Evolutionary conservation across 1,284 basidiomycete species (phyloP), one percentile per base, ranked within the genome.

Genomic region (Cerrena zonata): DNA sequence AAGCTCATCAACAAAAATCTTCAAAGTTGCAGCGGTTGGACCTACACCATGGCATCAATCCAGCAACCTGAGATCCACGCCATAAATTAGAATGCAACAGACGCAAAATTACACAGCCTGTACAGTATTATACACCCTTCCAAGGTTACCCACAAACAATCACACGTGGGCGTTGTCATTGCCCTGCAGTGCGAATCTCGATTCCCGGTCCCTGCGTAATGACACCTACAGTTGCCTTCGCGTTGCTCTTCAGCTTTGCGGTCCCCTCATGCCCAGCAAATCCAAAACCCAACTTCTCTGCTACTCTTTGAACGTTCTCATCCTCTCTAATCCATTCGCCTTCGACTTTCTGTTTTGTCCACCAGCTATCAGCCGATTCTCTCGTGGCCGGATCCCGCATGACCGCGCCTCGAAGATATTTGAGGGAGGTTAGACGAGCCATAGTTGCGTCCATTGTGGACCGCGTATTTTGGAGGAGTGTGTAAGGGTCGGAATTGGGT

Each of bases 371-470:
- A 0, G 76, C 72, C 23, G 71, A 71, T 11, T 65, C 67, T 13
- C 77, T 73, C 13, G 81, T 67, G 30, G 65, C 61, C 2, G 80
- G 78, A 12, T 72, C 62, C 34, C 85, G 77, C 69, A 80, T 71
- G 23, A 78, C 64, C 3, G 80, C 77, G 37, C 76, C 78, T 36
- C 71, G 73, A 2, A 76, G 69, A 55, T 79, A 78, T 56, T 77
- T 78, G 48, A 82, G 65, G 36, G 83, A 69, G 51, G 79, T 76
- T 10, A 81, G 61, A 1, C 73, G 73, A 23, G 48, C 48, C 13
- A 56, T 45, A 0, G 55, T 54, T 18, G 57, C 48, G 40, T 58
- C 47, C 15, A 65, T 57, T 19, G 48, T 42, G 38, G 68, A 45
- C 59, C 69, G 65, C 3, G 75, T 65, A 4, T 70, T 66, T 45